Evolutionary conservation across 2,329 filamentous ascomycete species (phyloP).

Genomic region (Xylariaceae sp.): DNA sequence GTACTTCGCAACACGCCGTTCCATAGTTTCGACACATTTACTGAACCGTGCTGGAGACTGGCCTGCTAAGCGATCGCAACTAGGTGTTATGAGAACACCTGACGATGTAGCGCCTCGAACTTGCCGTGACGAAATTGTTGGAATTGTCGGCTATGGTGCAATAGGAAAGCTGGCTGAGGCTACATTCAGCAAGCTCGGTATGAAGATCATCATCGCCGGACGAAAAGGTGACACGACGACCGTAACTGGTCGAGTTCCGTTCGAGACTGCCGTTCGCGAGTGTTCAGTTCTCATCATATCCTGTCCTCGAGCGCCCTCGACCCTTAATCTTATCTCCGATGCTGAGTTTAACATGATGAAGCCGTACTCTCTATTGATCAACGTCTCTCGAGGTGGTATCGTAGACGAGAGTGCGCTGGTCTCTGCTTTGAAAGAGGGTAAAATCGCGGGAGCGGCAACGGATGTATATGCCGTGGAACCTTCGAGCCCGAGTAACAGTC

Average conservation of each 20-base stretch:
- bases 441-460: conserved; percentile 29
- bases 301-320: conserved; percentile 29
- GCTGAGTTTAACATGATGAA: conserved; percentile 27
- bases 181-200: conserved; percentile 23
- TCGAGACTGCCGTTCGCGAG: conserved; percentile 27
- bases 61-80: conserved; percentile 25
- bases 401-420: conserved; percentile 31
- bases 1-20: conserved; percentile 39
- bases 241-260: conserved; percentile 23
- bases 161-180: conserved; percentile 27
- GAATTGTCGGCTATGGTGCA: conserved; percentile 32
- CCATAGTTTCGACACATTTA: conserved; percentile 31
- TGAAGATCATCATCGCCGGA: conserved; percentile 28
- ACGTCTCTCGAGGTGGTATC: conserved; percentile 33
- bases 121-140: conserved; percentile 25
- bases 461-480: conserved; percentile 32
- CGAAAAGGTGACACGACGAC: conserved; percentile 24
- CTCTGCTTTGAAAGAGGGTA: conserved; percentile 23
- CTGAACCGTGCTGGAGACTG: conserved; percentile 29
- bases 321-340: conserved; percentile 25
- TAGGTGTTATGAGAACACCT: conserved; percentile 22
- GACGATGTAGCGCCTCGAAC: conserved; percentile 28
- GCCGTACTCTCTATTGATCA: conserved; percentile 26
- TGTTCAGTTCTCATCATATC: conserved; percentile 28
- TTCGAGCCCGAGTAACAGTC: conserved; percentile 21